Evolutionary conservation across 2,329 filamentous ascomycete genomes (phyloP), one percentile per base, ranked within the genome.

Genomic region (Penicillium corylophilum): DNA sequence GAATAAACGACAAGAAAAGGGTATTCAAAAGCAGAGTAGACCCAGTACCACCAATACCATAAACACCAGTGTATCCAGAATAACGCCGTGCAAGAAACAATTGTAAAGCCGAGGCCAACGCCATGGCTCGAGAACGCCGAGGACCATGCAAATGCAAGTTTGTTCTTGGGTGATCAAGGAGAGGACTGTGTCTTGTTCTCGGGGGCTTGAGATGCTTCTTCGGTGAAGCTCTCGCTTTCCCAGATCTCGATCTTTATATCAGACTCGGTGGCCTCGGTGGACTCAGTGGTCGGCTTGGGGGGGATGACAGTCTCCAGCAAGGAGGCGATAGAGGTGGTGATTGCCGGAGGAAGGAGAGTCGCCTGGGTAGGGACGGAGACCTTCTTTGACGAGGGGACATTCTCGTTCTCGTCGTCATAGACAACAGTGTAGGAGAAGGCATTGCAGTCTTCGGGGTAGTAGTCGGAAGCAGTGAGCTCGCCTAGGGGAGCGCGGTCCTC

Each of bases 391-490:
- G 45, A 46, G 1, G 51, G 18, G 6, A 44, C 41, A 3, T 57
- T 54, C 9, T 63, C 57, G 5, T 61, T 78, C 4, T 83, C 82
- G 33, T 87, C 84, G 7, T 75, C 84, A n/a, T 82, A 79, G 1
- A 89, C 72, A 13, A 88, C 71, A 42, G 88, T 74, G 28, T 86
- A 77, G 0, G 82, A 84, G 1, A 79, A 76, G 55, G 81, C 82
- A 64, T 88, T 82, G 55, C 82, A 87, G 4, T 83, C 87, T 15
- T 82, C 78, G 3, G 83, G 79, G 62, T 87, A 89, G 64, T 84
- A 90, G 44, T 89, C 85, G 18, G 82, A 76, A 2, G 82, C 81
- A 48, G 85, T 80, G 63, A 91, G 81, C 65, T 89, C 86, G 8
- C 81, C 82, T 1, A 91, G 75, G 0, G 87, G 86, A 5, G 79